These are phyloP conservation scores for Boletus fagicola DNA, from an alignment of 768 basidiomycete species.

Conservation along the genomic window DNA sequence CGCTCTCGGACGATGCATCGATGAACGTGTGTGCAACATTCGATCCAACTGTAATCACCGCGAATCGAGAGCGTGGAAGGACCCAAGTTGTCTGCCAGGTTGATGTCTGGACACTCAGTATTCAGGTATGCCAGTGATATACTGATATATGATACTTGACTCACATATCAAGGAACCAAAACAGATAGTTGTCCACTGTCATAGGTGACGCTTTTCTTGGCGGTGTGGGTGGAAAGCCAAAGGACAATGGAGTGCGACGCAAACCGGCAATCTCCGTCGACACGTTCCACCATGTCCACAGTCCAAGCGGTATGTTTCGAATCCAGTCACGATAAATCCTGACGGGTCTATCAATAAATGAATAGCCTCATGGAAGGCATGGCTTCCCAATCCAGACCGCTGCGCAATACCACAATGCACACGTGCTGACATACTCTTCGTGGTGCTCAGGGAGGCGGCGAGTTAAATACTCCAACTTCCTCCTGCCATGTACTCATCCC, in stretches of 20 bases:
- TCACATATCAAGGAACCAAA: not conserved
- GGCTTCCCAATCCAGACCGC: slow-evolving; percentile 15
- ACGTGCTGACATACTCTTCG: slow-evolving; percentile 7
- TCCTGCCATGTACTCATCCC: not conserved
- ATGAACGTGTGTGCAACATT: slow-evolving; percentile 6
- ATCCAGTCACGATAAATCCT: slow-evolving; percentile 7
- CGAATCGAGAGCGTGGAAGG: not conserved
- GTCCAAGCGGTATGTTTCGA: slow-evolving; percentile 3
- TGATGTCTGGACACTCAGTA: not conserved
- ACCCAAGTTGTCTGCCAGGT: not conserved
- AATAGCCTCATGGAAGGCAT: slow-evolving; percentile 16
- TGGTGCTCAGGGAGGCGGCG: slow-evolving; percentile 6
- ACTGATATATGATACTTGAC: not conserved
- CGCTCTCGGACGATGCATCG: not conserved
- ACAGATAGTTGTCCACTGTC: not conserved
- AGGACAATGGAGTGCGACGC: slow-evolving; percentile 1
- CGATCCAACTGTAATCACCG: slow-evolving; percentile 18
- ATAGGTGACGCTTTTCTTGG: not conserved
- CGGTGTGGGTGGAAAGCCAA: not conserved
- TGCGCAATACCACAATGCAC: slow-evolving; percentile 26
- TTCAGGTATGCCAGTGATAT: too few relatives aligned
- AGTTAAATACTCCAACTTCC: slow-evolving; percentile 25
- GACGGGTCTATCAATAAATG: slow-evolving; percentile 11
- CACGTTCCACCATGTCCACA: slow-evolving; percentile 8
- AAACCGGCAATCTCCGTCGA: slow-evolving; percentile 16